A percentile compares a stretch with the other conserved stretches of the same genome.
Evolutionary conservation across 2,329 filamentous ascomycete species (phyloP).

Genomic region (Diplocarpon rosae): DNA sequence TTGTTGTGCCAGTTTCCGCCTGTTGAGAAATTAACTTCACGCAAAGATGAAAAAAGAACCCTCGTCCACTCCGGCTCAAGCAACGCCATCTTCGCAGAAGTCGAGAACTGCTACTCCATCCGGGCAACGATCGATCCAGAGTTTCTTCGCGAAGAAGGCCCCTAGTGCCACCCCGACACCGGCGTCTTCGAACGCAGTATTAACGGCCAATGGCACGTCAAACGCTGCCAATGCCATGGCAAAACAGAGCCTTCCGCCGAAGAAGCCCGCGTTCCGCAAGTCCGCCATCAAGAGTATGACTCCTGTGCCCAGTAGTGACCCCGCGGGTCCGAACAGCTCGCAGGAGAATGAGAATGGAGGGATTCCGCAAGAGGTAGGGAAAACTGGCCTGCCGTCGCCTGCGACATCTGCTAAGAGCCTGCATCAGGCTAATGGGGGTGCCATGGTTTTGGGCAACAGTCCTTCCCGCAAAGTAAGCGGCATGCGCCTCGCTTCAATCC

Average conservation of each 20-base stretch:
- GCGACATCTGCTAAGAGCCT: slow-evolving; percentile 33
- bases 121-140: slow-evolving; percentile 62
- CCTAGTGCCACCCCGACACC: slow-evolving; percentile 34
- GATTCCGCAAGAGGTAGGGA: slow-evolving; percentile 36
- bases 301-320: slow-evolving; percentile 73
- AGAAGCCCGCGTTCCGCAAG: slow-evolving; percentile 32
- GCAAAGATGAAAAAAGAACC: slow-evolving; percentile 3
- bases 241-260: slow-evolving; percentile 28
- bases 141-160: slow-evolving; percentile 61
- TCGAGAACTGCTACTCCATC: slow-evolving; percentile 33
- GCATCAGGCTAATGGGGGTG: slow-evolving; percentile 34
- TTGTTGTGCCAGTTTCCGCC: not conserved
- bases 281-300: slow-evolving; percentile 39
- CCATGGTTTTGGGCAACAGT: slow-evolving; percentile 46
- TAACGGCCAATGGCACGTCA: slow-evolving; percentile 26
- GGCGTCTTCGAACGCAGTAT: slow-evolving; percentile 17
- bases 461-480: slow-evolving; percentile 64
- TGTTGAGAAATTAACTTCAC: not conserved
- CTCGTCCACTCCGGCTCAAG: slow-evolving; percentile 19
- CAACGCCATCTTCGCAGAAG: slow-evolving; percentile 23
- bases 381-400: slow-evolving; percentile 37
- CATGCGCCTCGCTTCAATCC: not conserved
- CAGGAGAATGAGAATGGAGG: slow-evolving; percentile 48
- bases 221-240: slow-evolving; percentile 28
- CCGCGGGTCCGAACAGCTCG: slow-evolving; percentile 53